A percentile compares a stretch with the other conserved stretches of the same genome.
Evolutionary conservation across 805 yeast genomes (phyloP).

Genomic region (Ogataea wickerhamii): DNA sequence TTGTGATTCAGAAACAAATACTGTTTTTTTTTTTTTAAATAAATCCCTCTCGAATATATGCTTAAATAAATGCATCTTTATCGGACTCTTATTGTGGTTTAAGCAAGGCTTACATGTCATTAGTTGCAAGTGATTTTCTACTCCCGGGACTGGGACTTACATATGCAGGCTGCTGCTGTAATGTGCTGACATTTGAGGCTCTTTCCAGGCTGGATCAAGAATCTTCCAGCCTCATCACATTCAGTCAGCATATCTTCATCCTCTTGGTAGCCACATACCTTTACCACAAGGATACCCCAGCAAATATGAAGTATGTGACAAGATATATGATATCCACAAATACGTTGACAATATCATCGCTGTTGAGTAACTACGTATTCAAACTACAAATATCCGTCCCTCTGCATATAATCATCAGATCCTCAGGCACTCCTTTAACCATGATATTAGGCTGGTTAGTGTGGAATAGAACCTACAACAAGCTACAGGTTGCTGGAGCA

Average conservation of each 20-base stretch:
- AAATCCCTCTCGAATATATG: no score
- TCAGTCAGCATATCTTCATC: conserved; percentile 53
- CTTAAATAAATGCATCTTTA: no score
- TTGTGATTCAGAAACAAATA: no score
- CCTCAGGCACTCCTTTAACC: conserved; percentile 60
- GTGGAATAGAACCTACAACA: conserved; percentile 44
- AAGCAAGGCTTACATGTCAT: neutral
- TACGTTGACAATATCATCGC: conserved; percentile 48
- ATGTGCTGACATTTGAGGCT: conserved; percentile 60
- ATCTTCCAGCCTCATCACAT: conserved; percentile 53
- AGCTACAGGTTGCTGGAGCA: conserved; percentile 48
- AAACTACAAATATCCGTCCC: conserved; percentile 59
- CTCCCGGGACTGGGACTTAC: conserved; percentile 31
- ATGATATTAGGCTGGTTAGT: conserved; percentile 51
- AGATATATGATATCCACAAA: conserved; percentile 46
- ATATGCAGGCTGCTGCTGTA: conserved; percentile 73
- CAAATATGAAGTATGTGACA: conserved; percentile 37
- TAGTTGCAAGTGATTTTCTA: neutral
- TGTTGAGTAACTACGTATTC: conserved; percentile 57
- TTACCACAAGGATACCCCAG: conserved; percentile 26
- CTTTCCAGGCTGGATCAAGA: conserved; percentile 37
- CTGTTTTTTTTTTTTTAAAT: no score
- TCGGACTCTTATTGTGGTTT: no score
- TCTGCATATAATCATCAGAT: conserved; percentile 61
- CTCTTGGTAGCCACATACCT: conserved; percentile 37